phyloP scores from a whole-genome alignment of 306 rosid genomes.

The Hippophae tibetana region DNA sequence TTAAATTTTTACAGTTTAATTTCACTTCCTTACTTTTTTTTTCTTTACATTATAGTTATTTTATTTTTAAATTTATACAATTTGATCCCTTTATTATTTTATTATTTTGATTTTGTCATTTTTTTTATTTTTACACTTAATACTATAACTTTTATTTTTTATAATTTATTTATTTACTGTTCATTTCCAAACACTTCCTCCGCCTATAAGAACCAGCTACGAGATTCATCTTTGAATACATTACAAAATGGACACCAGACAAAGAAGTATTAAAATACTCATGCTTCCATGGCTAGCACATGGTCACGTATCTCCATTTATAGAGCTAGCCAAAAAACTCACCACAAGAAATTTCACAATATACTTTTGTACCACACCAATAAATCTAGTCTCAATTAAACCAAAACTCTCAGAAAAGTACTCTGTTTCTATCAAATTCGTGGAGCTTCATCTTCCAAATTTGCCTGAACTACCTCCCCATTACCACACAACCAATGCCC shows the following conservation, averaged over 20 bases:
- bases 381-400: constrained; percentile 4
- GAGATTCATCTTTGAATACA: too few species aligned
- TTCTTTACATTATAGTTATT: too few species aligned
- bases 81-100: too few species aligned
- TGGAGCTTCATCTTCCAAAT: constrained; percentile 21
- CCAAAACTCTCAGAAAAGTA: neutral
- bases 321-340: constrained; percentile 16
- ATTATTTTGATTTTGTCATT: too few species aligned
- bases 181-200: too few species aligned
- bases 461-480: constrained; percentile 20
- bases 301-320: constrained; percentile 1
- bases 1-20: too few species aligned
- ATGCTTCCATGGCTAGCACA: neutral
- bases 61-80: too few species aligned
- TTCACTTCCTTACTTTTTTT: too few species aligned
- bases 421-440: neutral
- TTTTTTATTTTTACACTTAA: too few species aligned
- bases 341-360: constrained; percentile 7
- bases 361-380: constrained; percentile 10
- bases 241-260: neutral
- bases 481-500: constrained; percentile 24
- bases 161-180: too few species aligned
- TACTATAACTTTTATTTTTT: too few species aligned
- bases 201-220: too few species aligned
- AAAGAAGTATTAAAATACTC: neutral